Conservation (phyloP, 768 basidiomycete species). For the Leucogyrophana mollusca region DNA sequence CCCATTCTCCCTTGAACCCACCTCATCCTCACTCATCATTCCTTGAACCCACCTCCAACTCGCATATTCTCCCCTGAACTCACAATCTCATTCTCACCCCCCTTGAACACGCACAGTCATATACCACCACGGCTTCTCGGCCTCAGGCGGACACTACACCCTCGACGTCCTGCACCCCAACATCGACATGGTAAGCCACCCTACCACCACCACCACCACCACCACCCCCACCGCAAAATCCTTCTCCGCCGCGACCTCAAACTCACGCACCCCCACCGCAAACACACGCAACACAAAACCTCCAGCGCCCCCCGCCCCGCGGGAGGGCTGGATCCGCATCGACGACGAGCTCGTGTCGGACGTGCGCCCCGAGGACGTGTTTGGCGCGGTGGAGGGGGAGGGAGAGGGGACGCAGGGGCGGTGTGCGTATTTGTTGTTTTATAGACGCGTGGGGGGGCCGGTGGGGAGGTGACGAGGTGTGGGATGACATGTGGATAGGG, state of each 20-base stretch:
- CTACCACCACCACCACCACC: too few species aligned
- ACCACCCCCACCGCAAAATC: conserved; percentile 29
- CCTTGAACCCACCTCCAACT: neutral
- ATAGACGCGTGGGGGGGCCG: conserved; percentile 51
- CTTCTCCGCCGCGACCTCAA: too few species aligned
- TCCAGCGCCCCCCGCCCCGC: too few species aligned
- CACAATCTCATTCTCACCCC: neutral
- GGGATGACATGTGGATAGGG: too few species aligned
- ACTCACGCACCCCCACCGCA: too few species aligned
- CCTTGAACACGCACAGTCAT: too few species aligned
- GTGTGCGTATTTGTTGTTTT: conserved; percentile 88
- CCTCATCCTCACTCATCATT: neutral
- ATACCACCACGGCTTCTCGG: conserved; percentile 91
- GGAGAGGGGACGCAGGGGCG: too few species aligned
- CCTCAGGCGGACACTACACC: conserved; percentile 94
- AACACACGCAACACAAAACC: too few species aligned
- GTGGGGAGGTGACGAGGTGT: too few species aligned
- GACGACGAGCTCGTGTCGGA: conserved; percentile 89
- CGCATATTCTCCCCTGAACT: neutral
- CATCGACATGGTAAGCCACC: conserved; percentile 41
- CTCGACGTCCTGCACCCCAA: conserved; percentile 82
- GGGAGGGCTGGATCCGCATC: conserved; percentile 86
- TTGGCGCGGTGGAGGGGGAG: conserved; percentile 45
- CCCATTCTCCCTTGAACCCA: neutral
- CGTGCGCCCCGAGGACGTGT: conserved; percentile 70